Base-by-base conservation (phyloP, 352 stramenopile genomes). In the Phytophthora sp. region DNA sequence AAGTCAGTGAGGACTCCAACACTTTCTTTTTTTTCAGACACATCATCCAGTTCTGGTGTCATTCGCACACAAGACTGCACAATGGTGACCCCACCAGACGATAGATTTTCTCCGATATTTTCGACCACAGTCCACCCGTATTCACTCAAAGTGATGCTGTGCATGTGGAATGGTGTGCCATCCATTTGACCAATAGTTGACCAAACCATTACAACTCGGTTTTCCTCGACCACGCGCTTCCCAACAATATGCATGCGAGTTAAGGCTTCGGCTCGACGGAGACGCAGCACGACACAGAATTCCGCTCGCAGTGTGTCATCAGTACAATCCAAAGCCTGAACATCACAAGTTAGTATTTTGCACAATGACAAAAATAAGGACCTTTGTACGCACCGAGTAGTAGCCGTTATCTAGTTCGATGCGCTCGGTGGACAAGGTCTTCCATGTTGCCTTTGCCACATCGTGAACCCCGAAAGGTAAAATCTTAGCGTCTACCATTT, bases 111-210 rank as follows among this genome's bases (percentile, higher is more conserved):
- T 9, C 18, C 17, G 24, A 56, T 23, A 17, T 26, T 21, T 28
- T 72, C 60, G 4, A 77, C 41, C 37, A 77, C 32, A 4, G 69
- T 62, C 69, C 69, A 75, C 5, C 64, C 69, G 23, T 58, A 54
- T 23, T 75, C 69, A 10, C 48, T 55, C 11, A 66, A 43, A 15
- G 71, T 71, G 28, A 77, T 43, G 11, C 45, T 24, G 13, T 74
- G 37, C 15, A 52, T 43, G 6, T 24, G 49, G 20, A 61, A 69
- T 46, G 28, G 54, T 24, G 5, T 30, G 2, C 66, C 69, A 43
- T 72, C 60, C 0, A 30, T 69, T 21, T 74, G 39, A 10, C 65
- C 67, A 5, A 56, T 56, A 4, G 50, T 69, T 21, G 65, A 52
- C 54, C 69, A 78, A 11, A 50, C 60, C 20, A 78, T 27, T 13